These are phyloP conservation scores for Rhizopogon vesiculosus DNA, from an alignment of 768 basidiomycete species.

Conservation along the genomic window DNA sequence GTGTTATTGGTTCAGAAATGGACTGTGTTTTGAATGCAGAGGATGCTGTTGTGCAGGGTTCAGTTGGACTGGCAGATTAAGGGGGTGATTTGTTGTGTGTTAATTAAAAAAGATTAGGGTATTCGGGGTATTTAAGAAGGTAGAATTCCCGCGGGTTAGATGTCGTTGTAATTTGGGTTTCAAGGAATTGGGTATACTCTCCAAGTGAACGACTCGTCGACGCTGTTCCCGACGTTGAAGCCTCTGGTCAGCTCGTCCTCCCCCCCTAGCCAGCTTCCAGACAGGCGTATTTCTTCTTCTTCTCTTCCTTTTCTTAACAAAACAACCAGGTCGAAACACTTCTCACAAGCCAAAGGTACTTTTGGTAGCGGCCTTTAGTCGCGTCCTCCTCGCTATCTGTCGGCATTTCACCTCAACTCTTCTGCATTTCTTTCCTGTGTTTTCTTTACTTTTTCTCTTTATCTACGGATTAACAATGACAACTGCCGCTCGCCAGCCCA, in stretches of 20 bases:
- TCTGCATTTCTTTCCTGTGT: slow-evolving; percentile 17
- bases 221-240: slow-evolving; percentile 1
- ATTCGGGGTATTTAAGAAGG: slow-evolving; percentile 8
- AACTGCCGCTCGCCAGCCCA: slow-evolving; percentile 58
- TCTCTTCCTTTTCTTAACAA: slow-evolving; percentile 11
- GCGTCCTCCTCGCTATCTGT: slow-evolving; percentile 31
- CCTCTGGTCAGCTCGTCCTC: slow-evolving; percentile 13
- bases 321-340: slow-evolving; percentile 12
- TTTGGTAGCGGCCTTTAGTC: slow-evolving; percentile 22
- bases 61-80: neutral
- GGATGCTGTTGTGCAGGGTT: neutral
- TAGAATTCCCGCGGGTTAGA: slow-evolving; percentile 25
- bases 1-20: neutral
- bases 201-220: slow-evolving; percentile 16
- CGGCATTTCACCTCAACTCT: slow-evolving; percentile 29
- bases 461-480: slow-evolving; percentile 43
- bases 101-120: neutral
- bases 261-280: slow-evolving; percentile 20
- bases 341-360: slow-evolving; percentile 16
- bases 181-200: slow-evolving; percentile 23
- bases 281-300: slow-evolving; percentile 13
- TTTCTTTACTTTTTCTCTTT: slow-evolving; percentile 26
- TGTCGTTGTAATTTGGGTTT: slow-evolving; percentile 19
- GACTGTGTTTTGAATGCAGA: neutral
- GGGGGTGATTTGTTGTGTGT: neutral